Evolutionary conservation across 768 basidiomycete genomes (phyloP).

Genomic region (Pulveroboletus sp.): DNA sequence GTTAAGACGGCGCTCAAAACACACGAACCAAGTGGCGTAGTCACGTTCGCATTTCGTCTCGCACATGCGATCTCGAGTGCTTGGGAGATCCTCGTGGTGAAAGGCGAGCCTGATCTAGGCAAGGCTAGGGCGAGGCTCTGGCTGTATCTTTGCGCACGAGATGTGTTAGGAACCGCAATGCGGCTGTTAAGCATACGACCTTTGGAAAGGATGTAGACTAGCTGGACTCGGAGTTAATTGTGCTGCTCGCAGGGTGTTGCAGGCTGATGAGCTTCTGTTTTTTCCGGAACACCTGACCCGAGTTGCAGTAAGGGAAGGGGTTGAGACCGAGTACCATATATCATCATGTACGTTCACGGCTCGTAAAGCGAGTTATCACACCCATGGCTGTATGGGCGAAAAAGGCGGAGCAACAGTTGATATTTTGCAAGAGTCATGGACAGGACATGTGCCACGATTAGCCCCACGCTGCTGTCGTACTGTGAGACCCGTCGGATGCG

Average conservation of each 20-base stretch:
- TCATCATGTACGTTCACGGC: too few relatives aligned
- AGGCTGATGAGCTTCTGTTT: too few relatives aligned
- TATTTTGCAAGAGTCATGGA: too few relatives aligned
- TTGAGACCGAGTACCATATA: too few relatives aligned
- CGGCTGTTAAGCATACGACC: constrained; percentile 83
- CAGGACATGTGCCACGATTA: constrained; percentile 20
- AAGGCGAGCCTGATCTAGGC: constrained; percentile 70
- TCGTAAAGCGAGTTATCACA: too few relatives aligned
- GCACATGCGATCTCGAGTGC: constrained; percentile 87
- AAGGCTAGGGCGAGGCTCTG: constrained; percentile 83
- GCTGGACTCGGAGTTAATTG: too few relatives aligned
- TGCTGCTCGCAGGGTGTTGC: too few relatives aligned
- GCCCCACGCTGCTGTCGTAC: constrained; percentile 65
- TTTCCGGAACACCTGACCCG: too few relatives aligned
- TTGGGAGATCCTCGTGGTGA: constrained; percentile 87
- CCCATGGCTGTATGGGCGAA: too few relatives aligned
- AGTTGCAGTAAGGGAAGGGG: too few relatives aligned
- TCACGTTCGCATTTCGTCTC: constrained; percentile 84
- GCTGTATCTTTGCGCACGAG: constrained; percentile 82
- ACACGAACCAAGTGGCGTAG: constrained; percentile 86
- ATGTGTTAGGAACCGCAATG: constrained; percentile 87
- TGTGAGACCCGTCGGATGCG: constrained; percentile 19
- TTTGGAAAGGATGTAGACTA: constrained; percentile 80
- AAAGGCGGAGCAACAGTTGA: too few relatives aligned
- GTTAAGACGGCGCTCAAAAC: constrained; percentile 80